Percentiles rank a stretch among this genome's conserved stretches.
Conservation (phyloP, 2,329 filamentous ascomycete species). For the Pseudogymnoascus sp. region DNA sequence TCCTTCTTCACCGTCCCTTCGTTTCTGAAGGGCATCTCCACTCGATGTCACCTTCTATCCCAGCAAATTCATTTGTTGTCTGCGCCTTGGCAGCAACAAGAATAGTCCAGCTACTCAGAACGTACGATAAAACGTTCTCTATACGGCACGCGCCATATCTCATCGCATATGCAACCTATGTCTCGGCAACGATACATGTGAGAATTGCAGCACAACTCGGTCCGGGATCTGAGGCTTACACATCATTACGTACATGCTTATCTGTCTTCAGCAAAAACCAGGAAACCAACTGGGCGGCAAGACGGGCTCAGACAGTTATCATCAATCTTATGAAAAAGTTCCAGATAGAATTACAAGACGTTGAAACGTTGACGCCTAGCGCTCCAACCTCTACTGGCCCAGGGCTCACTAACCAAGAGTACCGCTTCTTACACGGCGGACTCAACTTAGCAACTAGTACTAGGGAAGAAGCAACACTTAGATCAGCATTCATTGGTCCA, state of each 20-base stretch:
- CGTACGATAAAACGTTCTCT: conserved; percentile 38
- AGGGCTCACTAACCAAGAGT: too few species aligned
- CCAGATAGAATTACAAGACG: too few species aligned
- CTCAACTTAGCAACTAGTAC: too few species aligned
- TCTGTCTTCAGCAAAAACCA: conserved; percentile 40
- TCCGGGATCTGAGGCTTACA: conserved; percentile 31
- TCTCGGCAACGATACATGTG: conserved; percentile 43
- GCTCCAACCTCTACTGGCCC: too few species aligned
- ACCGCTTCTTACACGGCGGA: too few species aligned
- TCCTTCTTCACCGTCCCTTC: conserved; percentile 43
- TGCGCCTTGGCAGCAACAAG: conserved; percentile 38
- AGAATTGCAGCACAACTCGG: conserved; percentile 39
- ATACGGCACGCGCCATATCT: conserved; percentile 42
- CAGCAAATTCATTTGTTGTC: conserved; percentile 35
- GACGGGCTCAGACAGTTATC: conserved; percentile 37
- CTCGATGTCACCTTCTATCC: conserved; percentile 32
- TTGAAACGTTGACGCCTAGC: too few species aligned
- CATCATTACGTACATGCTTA: conserved; percentile 35
- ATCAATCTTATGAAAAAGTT: conserved; percentile 34
- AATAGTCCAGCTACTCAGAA: conserved; percentile 36
- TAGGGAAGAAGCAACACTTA: too few species aligned
- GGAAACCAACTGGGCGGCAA: conserved; percentile 41
- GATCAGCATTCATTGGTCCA: too few species aligned
- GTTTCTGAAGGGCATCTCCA: conserved; percentile 41
- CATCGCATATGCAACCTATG: conserved; percentile 47